A percentile compares a stretch with the other conserved stretches of the same genome.
phyloP scores from a whole-genome alignment of 2,329 filamentous ascomycete species.

The Trichoderma lentiforme region DNA sequence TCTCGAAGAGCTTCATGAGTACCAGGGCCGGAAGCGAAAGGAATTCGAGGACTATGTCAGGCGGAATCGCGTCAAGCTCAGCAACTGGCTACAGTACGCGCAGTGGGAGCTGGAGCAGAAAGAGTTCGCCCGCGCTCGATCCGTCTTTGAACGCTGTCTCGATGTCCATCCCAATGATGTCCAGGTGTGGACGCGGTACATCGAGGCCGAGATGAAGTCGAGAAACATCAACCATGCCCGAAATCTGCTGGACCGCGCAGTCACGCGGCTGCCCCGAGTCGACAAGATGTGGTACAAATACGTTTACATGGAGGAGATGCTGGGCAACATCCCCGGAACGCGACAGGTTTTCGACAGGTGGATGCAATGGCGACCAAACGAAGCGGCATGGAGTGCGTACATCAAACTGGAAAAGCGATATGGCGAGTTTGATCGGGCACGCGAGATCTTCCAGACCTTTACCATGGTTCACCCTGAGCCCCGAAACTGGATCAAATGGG shows the following conservation, averaged over 20 bases:
- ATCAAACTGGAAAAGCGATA: constrained; percentile 98
- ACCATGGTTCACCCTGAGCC: constrained; percentile 92
- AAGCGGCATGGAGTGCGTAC: constrained; percentile 91
- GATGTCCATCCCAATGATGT: constrained; percentile 88
- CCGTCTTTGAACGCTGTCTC: constrained; percentile 89
- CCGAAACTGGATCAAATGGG: constrained; percentile 98
- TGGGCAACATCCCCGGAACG: constrained; percentile 89
- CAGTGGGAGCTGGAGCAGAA: constrained; percentile 98
- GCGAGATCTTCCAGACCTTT: constrained; percentile 85
- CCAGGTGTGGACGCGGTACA: constrained; percentile 85
- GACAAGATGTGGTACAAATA: constrained; percentile 99
- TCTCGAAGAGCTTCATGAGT: constrained; percentile 96
- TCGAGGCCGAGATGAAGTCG: constrained; percentile 90
- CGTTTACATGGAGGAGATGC: constrained; percentile 97
- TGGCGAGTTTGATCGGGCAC: constrained; percentile 83
- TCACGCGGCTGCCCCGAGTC: constrained; percentile 82
- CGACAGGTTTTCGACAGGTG: constrained; percentile 94
- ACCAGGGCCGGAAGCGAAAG: constrained; percentile 90
- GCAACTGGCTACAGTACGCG: constrained; percentile 98
- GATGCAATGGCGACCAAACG: constrained; percentile 98
- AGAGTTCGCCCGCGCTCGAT: constrained; percentile 86
- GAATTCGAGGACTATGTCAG: constrained; percentile 98
- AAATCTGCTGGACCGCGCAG: constrained; percentile 91
- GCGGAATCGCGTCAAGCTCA: constrained; percentile 91
- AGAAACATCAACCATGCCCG: constrained; percentile 95